Base-by-base conservation (phyloP, 148 eudicot genomes). In the Rhododendron ferrugineum region DNA sequence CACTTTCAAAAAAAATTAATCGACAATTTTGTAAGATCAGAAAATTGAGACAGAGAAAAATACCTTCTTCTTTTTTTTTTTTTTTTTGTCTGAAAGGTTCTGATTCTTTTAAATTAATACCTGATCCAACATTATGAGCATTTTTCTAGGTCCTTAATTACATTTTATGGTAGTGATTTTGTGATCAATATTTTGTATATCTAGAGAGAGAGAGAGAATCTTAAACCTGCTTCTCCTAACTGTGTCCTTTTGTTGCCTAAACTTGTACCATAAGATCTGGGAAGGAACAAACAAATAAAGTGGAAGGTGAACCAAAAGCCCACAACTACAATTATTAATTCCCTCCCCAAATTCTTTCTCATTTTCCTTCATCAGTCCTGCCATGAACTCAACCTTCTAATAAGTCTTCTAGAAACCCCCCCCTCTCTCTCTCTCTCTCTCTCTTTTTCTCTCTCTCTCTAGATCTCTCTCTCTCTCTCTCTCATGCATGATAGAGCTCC, bases 291-390 rank as follows among this genome's bases (percentile, higher is more conserved):
- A 46, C 54, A 78, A 77, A 85, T 84, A 85, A 70, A 52, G 94
- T 90, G 93, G 92, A 91, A 89, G 93, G 95, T 92, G 91, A 92
- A 88, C 89, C 92, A 90, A 91, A 91, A 64, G 85, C 90, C 89
- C 86, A 88, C 87, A 89, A 88, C 90, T 78, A 85, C 84, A 89
- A 87, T 84, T 85, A 82, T 42, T 66, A 14, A 30, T 70, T 13
- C 50, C 79, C 42, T 37, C 56, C 72, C 22, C 37, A 56, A 60
- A 62, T 52, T 62, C 34, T 84, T 0, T 50, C 66, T 68, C 8
- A 30, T 70, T 82, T 36, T 82, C 64, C 56, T 78, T 82, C 47
- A 64, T 82, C 79, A 80, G 28, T 85, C 83, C 78, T 80, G 28
- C 81, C 30, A 72, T 74, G 60, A 58, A 73, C 78, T 83, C 82